phyloP scores from a whole-genome alignment of 1,139 yeast species.

The Geotrichum carabidarum region DNA sequence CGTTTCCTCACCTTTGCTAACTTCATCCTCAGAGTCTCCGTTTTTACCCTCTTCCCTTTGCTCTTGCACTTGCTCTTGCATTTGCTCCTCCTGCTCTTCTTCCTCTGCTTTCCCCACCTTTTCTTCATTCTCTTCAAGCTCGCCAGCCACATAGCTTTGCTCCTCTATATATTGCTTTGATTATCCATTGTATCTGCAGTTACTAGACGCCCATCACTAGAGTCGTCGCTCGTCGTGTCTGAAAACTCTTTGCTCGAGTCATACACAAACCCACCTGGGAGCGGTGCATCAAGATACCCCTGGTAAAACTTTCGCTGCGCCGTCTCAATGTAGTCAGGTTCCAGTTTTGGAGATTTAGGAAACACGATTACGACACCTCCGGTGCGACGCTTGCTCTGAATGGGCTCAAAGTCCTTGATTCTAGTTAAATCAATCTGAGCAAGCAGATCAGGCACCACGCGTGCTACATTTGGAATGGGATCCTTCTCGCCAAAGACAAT shows the following conservation, averaged over 20 bases:
- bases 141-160: neutral
- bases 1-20: neutral
- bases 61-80: too few species aligned
- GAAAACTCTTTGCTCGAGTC: too few species aligned
- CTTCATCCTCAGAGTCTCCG: neutral
- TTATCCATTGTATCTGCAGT: neutral
- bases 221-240: neutral
- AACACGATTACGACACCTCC: conserved; percentile 77
- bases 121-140: neutral
- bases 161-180: neutral
- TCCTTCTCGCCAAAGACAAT: too few species aligned
- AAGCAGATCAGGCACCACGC: conserved; percentile 85
- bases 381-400: conserved; percentile 69
- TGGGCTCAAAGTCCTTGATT: conserved; percentile 72
- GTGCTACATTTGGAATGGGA: conserved; percentile 55
- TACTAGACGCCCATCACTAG: neutral
- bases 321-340: conserved; percentile 68
- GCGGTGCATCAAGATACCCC: conserved; percentile 63
- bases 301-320: conserved; percentile 60
- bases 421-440: conserved; percentile 66
- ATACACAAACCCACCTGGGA: conserved; percentile 45
- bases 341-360: conserved; percentile 65
- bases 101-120: neutral
- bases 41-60: neutral
- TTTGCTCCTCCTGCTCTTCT: too few species aligned